Conservation (phyloP, 768 basidiomycete species). For the Boletus speciosus region DNA sequence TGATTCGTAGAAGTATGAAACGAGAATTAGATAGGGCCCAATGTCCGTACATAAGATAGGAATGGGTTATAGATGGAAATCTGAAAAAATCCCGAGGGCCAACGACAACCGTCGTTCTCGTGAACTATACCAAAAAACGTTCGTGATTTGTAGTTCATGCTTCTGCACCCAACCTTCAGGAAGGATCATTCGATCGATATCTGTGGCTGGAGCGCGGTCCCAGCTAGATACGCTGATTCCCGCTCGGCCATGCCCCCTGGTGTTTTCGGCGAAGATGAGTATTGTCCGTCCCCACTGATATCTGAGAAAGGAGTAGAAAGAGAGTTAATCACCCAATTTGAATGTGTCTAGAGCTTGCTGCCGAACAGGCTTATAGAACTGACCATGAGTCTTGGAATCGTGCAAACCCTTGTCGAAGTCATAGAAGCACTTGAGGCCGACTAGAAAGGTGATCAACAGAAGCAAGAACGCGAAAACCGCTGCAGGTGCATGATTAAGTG, state of each 20-base stretch:
- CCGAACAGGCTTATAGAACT: slow-evolving; percentile 40
- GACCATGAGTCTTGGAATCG: slow-evolving; percentile 71
- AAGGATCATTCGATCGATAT: slow-evolving; percentile 70
- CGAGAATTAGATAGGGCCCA: slow-evolving; percentile 16
- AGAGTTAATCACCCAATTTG: slow-evolving; percentile 37
- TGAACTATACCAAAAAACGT: slow-evolving; percentile 3
- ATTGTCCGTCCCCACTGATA: slow-evolving; percentile 45
- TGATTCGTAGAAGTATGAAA: slow-evolving; percentile 3
- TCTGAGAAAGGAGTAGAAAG: slow-evolving; percentile 34
- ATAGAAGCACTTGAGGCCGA: slow-evolving; percentile 74
- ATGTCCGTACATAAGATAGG: slow-evolving; percentile 20
- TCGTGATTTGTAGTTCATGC: not conserved
- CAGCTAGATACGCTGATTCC: slow-evolving; percentile 43
- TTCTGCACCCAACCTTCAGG: not conserved
- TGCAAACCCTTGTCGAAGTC: slow-evolving; percentile 83
- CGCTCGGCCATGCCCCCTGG: slow-evolving; percentile 45
- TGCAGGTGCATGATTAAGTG: slow-evolving; percentile 26
- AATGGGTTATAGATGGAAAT: slow-evolving; percentile 10
- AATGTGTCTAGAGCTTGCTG: slow-evolving; percentile 20
- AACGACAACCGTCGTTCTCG: not conserved
- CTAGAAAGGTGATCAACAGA: slow-evolving; percentile 66
- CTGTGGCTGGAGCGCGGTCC: slow-evolving; percentile 51
- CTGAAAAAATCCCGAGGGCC: not conserved
- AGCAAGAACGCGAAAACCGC: slow-evolving; percentile 76
- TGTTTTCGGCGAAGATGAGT: slow-evolving; percentile 37